phyloP scores from a whole-genome alignment of 192 early-diverging fungal genomes.

The Coemansia guatemalensis region DNA sequence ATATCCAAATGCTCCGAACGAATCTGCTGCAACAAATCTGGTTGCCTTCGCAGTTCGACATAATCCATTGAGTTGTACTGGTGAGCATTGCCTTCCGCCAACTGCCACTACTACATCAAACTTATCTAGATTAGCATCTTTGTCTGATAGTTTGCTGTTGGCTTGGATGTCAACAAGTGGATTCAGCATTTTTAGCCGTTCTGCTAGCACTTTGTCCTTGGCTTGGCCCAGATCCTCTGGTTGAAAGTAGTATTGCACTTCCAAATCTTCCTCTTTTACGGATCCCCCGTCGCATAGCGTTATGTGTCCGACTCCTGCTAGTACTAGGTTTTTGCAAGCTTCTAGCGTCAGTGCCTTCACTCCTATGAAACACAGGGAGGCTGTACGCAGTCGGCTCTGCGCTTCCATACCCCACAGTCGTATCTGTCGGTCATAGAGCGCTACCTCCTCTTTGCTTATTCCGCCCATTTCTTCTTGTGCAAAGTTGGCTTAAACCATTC shows the following conservation, averaged over 20 bases:
- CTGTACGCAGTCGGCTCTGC: slow-evolving; percentile 80
- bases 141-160: slow-evolving; percentile 42
- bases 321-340: slow-evolving; percentile 88
- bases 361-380: slow-evolving; percentile 73
- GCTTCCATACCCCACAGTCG: slow-evolving; percentile 95
- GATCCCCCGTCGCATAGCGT: slow-evolving; percentile 64
- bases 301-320: slow-evolving; percentile 81
- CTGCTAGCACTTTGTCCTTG: slow-evolving; percentile 55
- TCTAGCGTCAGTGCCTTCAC: slow-evolving; percentile 78
- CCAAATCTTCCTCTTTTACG: slow-evolving; percentile 55
- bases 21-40: slow-evolving; percentile 63
- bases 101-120: slow-evolving; percentile 74
- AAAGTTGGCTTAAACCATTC: background rate
- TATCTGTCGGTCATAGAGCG: slow-evolving; percentile 97
- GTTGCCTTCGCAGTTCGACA: slow-evolving; percentile 56
- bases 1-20: slow-evolving; percentile 77
- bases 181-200: slow-evolving; percentile 70
- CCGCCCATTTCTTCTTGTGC: slow-evolving; percentile 8
- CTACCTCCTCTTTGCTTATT: slow-evolving; percentile 76
- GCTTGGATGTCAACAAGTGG: slow-evolving; percentile 72
- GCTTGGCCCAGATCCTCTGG: slow-evolving; percentile 6
- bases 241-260: slow-evolving; percentile 27
- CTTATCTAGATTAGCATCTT: slow-evolving; percentile 34
- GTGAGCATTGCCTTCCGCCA: slow-evolving; percentile 43
- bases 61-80: slow-evolving; percentile 42